Percentiles rank a stretch among this genome's conserved stretches.
Evolutionary conservation across 257 asterid species (phyloP).

Genomic region (Penstemon eatonii): DNA sequence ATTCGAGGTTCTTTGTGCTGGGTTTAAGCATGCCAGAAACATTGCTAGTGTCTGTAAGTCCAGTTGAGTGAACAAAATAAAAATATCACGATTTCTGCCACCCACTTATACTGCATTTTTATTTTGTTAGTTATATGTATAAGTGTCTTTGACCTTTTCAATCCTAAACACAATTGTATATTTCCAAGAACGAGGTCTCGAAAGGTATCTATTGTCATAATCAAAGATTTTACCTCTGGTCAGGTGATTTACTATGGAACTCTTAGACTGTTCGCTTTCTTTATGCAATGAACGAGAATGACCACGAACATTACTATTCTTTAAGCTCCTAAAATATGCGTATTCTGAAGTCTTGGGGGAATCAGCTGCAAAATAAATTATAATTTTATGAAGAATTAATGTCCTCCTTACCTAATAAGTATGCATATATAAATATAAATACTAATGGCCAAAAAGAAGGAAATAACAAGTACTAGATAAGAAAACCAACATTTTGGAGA

Average conservation of each 20-base stretch:
- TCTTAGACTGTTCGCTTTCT: conserved; percentile 32
- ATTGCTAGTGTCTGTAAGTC: conserved; percentile 37
- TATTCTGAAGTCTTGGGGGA: conserved; percentile 79
- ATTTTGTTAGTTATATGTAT: background rate
- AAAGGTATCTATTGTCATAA: background rate
- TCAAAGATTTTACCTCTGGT: conserved; percentile 40
- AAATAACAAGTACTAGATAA: conserved; percentile 23
- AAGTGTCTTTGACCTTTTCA: conserved; percentile 7
- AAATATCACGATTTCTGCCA: background rate
- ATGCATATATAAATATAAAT: background rate
- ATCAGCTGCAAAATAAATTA: conserved; percentile 45
- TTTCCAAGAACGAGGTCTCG: conserved; percentile 3
- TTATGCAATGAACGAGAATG: conserved; percentile 29
- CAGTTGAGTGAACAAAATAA: conserved; percentile 12
- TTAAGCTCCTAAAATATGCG: conserved; percentile 69
- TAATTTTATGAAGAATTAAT: background rate
- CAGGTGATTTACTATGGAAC: conserved; percentile 26
- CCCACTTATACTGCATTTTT: conserved; percentile 2
- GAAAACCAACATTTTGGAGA: conserved; percentile 41
- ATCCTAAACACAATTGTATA: background rate
- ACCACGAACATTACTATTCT: conserved; percentile 36
- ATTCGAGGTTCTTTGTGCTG: conserved; percentile 28
- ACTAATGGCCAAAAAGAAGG: conserved; percentile 17
- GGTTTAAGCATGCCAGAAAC: conserved; percentile 31
- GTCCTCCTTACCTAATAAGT: background rate